Percentiles rank a stretch among this genome's conserved stretches.
Evolutionary conservation across 345 rosid genomes (phyloP).

Genomic region (Melaleuca alternifolia): DNA sequence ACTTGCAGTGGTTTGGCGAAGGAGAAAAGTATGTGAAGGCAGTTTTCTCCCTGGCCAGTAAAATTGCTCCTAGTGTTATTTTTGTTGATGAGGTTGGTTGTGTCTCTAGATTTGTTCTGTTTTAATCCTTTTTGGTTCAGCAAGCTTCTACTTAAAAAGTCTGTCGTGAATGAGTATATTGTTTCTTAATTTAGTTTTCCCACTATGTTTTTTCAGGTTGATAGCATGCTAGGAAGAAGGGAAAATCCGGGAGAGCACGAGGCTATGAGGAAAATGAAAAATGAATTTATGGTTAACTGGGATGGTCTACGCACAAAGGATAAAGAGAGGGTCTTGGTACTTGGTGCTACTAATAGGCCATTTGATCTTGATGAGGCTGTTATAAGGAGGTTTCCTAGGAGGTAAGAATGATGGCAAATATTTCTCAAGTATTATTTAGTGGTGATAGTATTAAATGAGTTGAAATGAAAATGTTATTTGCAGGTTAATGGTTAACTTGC

Average conservation of each 20-base stretch:
- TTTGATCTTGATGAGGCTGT: constrained; percentile 99
- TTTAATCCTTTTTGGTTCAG: background rate
- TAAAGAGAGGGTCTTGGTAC: constrained; percentile 89
- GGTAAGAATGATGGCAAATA: constrained; percentile 21
- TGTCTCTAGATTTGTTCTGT: background rate
- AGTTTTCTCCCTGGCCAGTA: constrained; percentile 95
- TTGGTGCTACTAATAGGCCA: constrained; percentile 95
- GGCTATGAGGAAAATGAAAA: constrained; percentile 99
- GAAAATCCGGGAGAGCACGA: constrained; percentile 99
- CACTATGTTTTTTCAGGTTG: constrained; percentile 47
- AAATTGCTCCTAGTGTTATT: constrained; percentile 95
- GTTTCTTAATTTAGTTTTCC: background rate
- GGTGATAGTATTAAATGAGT: background rate
- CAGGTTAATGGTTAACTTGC: constrained; percentile 96
- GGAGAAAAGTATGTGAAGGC: constrained; percentile 99
- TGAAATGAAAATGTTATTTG: constrained; percentile 1
- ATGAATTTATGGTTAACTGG: constrained; percentile 99
- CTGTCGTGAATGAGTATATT: background rate
- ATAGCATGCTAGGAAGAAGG: constrained; percentile 97
- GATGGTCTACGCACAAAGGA: constrained; percentile 96
- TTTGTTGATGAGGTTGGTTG: constrained; percentile 86
- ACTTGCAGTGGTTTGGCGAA: constrained; percentile 98
- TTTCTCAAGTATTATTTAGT: background rate
- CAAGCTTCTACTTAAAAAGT: background rate
- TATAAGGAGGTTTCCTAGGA: constrained; percentile 92